Conservation (phyloP, 371 early-diverging fungal species). For the Smittium mucronatum region DNA sequence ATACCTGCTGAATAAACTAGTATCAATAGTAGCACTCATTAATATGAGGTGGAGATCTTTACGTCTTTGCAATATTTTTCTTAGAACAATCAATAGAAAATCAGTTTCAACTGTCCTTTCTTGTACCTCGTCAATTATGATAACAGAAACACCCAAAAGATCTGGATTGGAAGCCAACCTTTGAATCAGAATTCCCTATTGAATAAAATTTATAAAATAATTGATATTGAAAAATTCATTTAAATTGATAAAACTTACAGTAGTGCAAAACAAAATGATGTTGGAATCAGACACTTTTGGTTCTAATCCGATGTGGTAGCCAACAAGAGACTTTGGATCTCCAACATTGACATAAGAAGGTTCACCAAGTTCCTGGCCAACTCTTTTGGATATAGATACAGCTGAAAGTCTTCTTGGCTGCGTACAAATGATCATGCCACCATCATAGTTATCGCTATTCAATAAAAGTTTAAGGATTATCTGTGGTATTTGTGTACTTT, state of each 20-base stretch:
- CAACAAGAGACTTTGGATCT: constrained; percentile 27
- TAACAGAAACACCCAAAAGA: constrained; percentile 45
- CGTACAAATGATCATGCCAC: constrained; percentile 71
- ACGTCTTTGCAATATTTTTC: constrained; percentile 35
- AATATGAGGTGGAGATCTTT: constrained; percentile 50
- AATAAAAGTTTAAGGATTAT: constrained; percentile 45
- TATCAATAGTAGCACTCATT: constrained; percentile 77
- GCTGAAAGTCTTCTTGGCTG: constrained; percentile 90
- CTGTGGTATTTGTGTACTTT: constrained; percentile 82
- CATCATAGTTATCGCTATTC: constrained; percentile 18
- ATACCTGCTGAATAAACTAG: constrained; percentile 46
- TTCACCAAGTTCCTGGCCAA: constrained; percentile 50
- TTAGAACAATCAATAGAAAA: constrained; percentile 48
- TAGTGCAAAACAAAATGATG: constrained; percentile 67
- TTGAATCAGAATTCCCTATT: constrained; percentile 53
- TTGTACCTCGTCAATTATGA: constrained; percentile 72
- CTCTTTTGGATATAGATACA: constrained; percentile 70
- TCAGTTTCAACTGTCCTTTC: constrained; percentile 43
- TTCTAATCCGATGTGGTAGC: constrained; percentile 83
- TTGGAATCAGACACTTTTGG: constrained; percentile 44
- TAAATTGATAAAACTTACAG: constrained; percentile 24
- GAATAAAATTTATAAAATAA: not conserved
- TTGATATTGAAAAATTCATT: not conserved
- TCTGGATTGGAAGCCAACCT: constrained; percentile 55
- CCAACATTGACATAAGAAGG: constrained; percentile 18